These are phyloP conservation scores for Kluyveromyces sp. DNA, from an alignment of 1,139 yeast species.

Conservation along the genomic window DNA sequence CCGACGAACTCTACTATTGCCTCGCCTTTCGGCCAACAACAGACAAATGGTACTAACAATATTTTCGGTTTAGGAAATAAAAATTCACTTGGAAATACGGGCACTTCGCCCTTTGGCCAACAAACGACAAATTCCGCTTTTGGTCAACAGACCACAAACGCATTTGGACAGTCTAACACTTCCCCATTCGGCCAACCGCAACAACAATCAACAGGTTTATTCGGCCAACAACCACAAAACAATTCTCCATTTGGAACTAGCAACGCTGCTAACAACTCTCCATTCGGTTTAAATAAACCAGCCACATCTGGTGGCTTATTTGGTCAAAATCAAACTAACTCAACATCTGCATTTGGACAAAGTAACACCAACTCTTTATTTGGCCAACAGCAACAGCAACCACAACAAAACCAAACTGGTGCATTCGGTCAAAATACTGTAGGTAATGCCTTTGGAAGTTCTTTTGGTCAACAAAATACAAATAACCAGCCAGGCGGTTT, in stretches of 20 bases:
- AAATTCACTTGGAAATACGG: slow-evolving; percentile 11
- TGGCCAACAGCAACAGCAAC: slow-evolving; percentile 23
- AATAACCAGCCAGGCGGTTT: slow-evolving; percentile 16
- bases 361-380: slow-evolving; percentile 12
- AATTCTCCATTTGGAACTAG: slow-evolving; percentile 16
- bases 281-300: slow-evolving; percentile 23
- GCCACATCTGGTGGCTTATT: slow-evolving; percentile 18
- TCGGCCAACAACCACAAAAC: slow-evolving; percentile 22
- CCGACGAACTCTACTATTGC: slow-evolving; percentile 19
- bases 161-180: slow-evolving; percentile 12
- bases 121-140: slow-evolving; percentile 13
- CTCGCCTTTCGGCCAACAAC: slow-evolving; percentile 28
- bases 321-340: slow-evolving; percentile 11
- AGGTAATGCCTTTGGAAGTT: slow-evolving; percentile 15
- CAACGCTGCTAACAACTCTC: slow-evolving; percentile 12
- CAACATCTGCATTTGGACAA: slow-evolving; percentile 8
- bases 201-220: slow-evolving; percentile 20
- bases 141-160: slow-evolving; percentile 13
- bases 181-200: slow-evolving; percentile 19
- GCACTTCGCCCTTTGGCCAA: slow-evolving; percentile 20
- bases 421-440: slow-evolving; percentile 26
- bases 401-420: slow-evolving; percentile 25
- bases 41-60: slow-evolving; percentile 14
- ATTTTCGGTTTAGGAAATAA: slow-evolving; percentile 19
- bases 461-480: slow-evolving; percentile 25